phyloP scores from a whole-genome alignment of 2,329 filamentous ascomycete genomes.

The Pestalotiopsis sp. region DNA sequence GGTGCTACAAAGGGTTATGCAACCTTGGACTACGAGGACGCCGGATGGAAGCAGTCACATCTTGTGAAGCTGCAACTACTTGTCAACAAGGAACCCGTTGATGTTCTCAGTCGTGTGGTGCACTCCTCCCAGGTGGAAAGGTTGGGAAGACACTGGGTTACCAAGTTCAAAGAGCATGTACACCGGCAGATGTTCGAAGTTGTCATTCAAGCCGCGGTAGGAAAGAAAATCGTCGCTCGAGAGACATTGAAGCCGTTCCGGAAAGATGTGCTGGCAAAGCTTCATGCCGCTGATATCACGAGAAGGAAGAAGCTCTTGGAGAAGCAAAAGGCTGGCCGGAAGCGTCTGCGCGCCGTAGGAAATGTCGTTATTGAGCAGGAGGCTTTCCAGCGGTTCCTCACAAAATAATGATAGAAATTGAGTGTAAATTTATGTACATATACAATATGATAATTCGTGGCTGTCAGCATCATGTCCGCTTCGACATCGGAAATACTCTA shows the following conservation, averaged over 20 bases:
- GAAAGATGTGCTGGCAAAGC: conserved; percentile 90
- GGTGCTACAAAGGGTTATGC: conserved; percentile 93
- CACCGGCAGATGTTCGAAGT: conserved; percentile 97
- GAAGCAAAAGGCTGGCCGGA: conserved; percentile 95
- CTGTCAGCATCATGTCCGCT: neutral
- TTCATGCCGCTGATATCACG: conserved; percentile 88
- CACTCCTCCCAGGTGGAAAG: conserved; percentile 81
- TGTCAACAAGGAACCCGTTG: conserved; percentile 91
- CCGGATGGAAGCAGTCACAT: conserved; percentile 78
- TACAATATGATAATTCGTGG: neutral
- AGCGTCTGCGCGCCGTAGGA: conserved; percentile 80
- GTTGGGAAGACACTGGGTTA: conserved; percentile 85
- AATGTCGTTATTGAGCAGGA: conserved; percentile 97
- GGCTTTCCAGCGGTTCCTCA: conserved; percentile 91
- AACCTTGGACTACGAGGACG: conserved; percentile 94
- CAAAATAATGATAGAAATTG: conserved; percentile 59
- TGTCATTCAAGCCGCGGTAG: conserved; percentile 88
- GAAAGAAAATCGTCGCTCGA: conserved; percentile 80
- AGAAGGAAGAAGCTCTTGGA: conserved; percentile 85
- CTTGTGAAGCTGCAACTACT: conserved; percentile 90
- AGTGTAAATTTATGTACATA: neutral
- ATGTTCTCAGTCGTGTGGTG: conserved; percentile 90
- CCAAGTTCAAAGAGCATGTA: conserved; percentile 96
- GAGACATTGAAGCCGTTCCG: conserved; percentile 96
- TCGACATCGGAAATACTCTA: neutral